Conservation (phyloP, 768 basidiomycete genomes). For the Mycena maculata region DNA sequence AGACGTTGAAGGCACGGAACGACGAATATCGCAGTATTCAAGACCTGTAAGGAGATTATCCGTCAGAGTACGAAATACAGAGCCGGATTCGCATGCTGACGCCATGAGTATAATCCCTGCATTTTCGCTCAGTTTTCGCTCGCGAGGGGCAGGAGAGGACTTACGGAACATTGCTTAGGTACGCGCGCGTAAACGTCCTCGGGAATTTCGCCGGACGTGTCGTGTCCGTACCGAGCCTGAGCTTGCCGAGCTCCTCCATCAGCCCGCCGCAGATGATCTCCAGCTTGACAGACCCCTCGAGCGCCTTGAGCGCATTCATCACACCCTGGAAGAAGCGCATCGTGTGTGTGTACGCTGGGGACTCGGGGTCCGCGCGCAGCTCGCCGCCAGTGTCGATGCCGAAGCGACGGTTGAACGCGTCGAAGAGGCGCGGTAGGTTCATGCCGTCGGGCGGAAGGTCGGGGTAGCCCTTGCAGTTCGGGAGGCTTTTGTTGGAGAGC, state of each 20-base stretch:
- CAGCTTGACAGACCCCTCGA: slow-evolving; percentile 40
- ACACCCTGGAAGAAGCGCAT: slow-evolving; percentile 43
- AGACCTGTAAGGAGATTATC: slow-evolving; percentile 13
- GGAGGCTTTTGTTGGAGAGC: slow-evolving; percentile 10
- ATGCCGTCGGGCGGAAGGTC: slow-evolving; percentile 34
- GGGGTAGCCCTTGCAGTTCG: slow-evolving; percentile 29
- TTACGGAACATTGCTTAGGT: slow-evolving; percentile 50
- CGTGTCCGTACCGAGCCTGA: slow-evolving; percentile 39
- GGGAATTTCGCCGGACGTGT: slow-evolving; percentile 43
- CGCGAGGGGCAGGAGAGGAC: slow-evolving; percentile 4
- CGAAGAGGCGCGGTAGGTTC: slow-evolving; percentile 32
- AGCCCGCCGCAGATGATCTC: slow-evolving; percentile 47
- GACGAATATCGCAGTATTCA: slow-evolving; percentile 42
- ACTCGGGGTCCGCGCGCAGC: slow-evolving; percentile 29
- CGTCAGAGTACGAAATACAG: neutral
- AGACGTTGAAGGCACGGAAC: slow-evolving; percentile 41
- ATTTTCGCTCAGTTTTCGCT: neutral
- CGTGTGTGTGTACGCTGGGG: slow-evolving; percentile 39
- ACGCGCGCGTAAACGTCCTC: slow-evolving; percentile 46
- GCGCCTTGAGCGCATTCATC: slow-evolving; percentile 37
- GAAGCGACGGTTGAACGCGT: slow-evolving; percentile 36
- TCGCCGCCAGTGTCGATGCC: slow-evolving; percentile 26
- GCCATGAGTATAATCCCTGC: slow-evolving; percentile 48
- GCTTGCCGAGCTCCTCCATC: slow-evolving; percentile 44
- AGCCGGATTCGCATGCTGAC: neutral